Base-by-base conservation (phyloP, 371 early-diverging fungal genomes). In the Apophysomyces ossiformis region DNA sequence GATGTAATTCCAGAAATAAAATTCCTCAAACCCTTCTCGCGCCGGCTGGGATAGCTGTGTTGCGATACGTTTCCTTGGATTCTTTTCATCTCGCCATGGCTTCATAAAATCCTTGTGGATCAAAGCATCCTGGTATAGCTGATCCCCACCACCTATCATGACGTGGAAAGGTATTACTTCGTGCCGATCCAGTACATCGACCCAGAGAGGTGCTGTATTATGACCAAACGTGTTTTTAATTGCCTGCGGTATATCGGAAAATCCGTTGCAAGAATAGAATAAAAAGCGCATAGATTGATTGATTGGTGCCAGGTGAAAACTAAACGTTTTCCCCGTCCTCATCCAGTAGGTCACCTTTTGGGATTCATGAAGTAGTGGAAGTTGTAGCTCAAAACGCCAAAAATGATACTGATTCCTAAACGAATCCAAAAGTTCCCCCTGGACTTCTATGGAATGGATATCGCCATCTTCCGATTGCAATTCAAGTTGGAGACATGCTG, bases 91-190 rank as follows among this genome's bases (percentile, higher is more conserved):
- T 9, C 89, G 69, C 91, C 90, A 93, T 13, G 85, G 84, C 64
- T 77, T 72, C 82, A 88, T 82, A 37, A 81, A 73, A 11, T 79
- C 70, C 47, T 81, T 75, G 12, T 79, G 62, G 72, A 87, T 79
- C 64, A 90, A 69, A 32, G 75, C 72, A 77, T 93, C 94, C 39
- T 86, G 78, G 67, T 94, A 93, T 12, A 95, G 71, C 72, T 95
- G 95, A 75, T 93, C 94, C 37, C 94, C 95, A 15, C 93, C 93
- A 41, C 94, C 93, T 37, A 95, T 76, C 81, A 88, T 82, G 38
- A 87, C 87, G 70, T 93, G 92, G 72, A 90, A 92, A 7, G 94
- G 93, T 37, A 79, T 60, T n/a, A 74, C 69, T 2, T 68, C 72
- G 70, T 95, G 95, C 71, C 87, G 84, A 39, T 78, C 77, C 72